Percentiles rank a stretch among this genome's conserved stretches.
Evolutionary conservation across 2,329 filamentous ascomycete genomes (phyloP).

Genomic region (Colletotrichum filicis): DNA sequence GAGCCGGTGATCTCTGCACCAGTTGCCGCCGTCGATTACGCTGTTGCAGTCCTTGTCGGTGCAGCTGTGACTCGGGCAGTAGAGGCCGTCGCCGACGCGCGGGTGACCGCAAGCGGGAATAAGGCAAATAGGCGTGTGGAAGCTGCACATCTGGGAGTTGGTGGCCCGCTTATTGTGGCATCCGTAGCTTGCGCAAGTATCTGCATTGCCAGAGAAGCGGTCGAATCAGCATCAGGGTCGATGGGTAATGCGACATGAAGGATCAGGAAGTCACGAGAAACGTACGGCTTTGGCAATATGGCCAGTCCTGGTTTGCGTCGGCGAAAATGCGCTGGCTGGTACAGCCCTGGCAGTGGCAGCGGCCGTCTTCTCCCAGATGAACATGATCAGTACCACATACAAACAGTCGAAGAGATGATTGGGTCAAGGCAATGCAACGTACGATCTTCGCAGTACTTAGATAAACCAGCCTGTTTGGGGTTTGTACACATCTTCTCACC

Average conservation of each 20-base stretch:
- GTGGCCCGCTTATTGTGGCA: constrained; percentile 34
- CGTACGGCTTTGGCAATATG: constrained; percentile 33
- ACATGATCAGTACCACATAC: neutral
- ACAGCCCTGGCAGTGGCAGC: constrained; percentile 32
- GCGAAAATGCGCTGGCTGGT: constrained; percentile 16
- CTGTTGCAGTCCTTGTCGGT: constrained; percentile 21
- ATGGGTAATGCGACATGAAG: no score
- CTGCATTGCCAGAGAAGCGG: constrained; percentile 2
- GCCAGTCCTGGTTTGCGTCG: constrained; percentile 29
- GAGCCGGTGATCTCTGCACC: constrained; percentile 34
- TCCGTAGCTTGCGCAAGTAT: constrained; percentile 32
- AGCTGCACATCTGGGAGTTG: constrained; percentile 23
- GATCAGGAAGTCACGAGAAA: no score
- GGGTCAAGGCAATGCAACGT: neutral
- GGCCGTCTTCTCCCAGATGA: constrained; percentile 10
- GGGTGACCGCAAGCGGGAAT: constrained; percentile 31
- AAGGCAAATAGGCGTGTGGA: constrained; percentile 35
- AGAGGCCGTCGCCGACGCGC: constrained; percentile 22
- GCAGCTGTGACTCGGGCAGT: constrained; percentile 36
- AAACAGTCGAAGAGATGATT: no score
- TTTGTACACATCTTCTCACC: constrained; percentile 36
- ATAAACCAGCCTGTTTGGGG: constrained; percentile 20
- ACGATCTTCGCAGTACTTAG: constrained; percentile 36
- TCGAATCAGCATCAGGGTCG: neutral
- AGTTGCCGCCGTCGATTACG: constrained; percentile 35